Base-by-base conservation (phyloP, 306 rosid genomes). In the Acacia crassicarpa region DNA sequence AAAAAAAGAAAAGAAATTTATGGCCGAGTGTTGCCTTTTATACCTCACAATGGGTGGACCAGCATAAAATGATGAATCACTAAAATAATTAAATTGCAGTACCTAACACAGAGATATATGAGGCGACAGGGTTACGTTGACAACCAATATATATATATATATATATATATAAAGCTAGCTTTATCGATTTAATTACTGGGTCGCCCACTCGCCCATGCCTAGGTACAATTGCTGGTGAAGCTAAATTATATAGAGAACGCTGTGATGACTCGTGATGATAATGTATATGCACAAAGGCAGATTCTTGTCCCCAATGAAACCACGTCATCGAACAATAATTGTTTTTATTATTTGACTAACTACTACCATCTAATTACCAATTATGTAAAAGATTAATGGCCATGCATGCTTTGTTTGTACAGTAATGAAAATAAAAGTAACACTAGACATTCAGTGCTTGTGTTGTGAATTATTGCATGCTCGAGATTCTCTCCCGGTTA, bases 1-100 rank as follows among this genome's bases (percentile, higher is more conserved):
- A 27, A n/a, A n/a, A n/a, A n/a, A n/a, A n/a, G n/a, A n/a, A n/a
- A n/a, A 27, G 27, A 27, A 27, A 35, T 35, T 77, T 61, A 77
- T 82, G 82, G 78, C 59, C 59, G 11, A 73, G 25, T 59, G 27
- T 70, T 82, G 58, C 10, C 74, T 6, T 35, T 0, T 35, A 5
- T 46, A 9, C 25, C 49, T 44, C 43, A 27, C 20, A 44, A 61
- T 11, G 41, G 40, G 49, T 30, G 80, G 72, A 27, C 80, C 59
- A 15, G 11, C 27, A 1, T 16, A 23, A 20, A 25, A 62, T 76
- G 19, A 76, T 43, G 56, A 67, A 30, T 7, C 56, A 5, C 19
- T 23, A 4, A 1, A n/a, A 20, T 56, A 9, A 58, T 58, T 22
- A 22, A 58, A 58, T 22, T 10, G 30, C 9, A 10, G 27, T 56